Evolutionary conservation across 2,329 filamentous ascomycete species (phyloP), one percentile per base, ranked within the genome.

Genomic region (Davidsoniella neocaledoniae): DNA sequence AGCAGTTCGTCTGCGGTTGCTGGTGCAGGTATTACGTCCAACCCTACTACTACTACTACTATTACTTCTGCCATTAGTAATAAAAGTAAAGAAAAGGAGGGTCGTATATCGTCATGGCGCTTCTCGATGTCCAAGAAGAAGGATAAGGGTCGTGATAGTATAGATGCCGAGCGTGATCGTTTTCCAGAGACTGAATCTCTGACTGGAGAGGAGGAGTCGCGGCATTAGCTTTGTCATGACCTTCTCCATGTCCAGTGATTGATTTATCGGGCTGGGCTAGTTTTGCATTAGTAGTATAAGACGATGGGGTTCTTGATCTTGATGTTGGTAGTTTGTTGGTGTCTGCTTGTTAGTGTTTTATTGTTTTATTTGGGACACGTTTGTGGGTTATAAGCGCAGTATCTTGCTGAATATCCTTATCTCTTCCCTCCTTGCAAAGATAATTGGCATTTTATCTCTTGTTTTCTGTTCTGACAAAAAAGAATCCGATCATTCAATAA

Each of bases 61-160:
- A 7, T 14, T 36, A 16, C 12, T 16, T n/a, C 23, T n/a, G 42
- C 8, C 9, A 26, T 14, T 2, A 42, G 23, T 17, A 17, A 16
- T 21, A 68, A 66, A 56, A 70, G 67, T 23, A 68, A 63, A 54
- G 65, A 69, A 41, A 70, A 68, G 55, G 70, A 71, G 46, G 63
- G 69, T 48, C 68, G 74, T 57, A 70, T 72, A 52, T 67, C 66
- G 9, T 65, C 65, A 40, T 74, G 72, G 69, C 68, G 73, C 56
- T 76, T 76, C 59, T 70, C 72, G 41, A 75, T 75, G 59, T 77
- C 75, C 63, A 77, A 77, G 65, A 76, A 74, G 61, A 71, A 68
- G 55, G 74, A 70, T 56, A 72, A 75, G 42, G 38, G 47, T 9
- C 74, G 72, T 63, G 73, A 76, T 56, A 74, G 71, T 55, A 57